Base-by-base conservation (phyloP, 2,329 filamentous ascomycete species). In the Talaromyces sp. region DNA sequence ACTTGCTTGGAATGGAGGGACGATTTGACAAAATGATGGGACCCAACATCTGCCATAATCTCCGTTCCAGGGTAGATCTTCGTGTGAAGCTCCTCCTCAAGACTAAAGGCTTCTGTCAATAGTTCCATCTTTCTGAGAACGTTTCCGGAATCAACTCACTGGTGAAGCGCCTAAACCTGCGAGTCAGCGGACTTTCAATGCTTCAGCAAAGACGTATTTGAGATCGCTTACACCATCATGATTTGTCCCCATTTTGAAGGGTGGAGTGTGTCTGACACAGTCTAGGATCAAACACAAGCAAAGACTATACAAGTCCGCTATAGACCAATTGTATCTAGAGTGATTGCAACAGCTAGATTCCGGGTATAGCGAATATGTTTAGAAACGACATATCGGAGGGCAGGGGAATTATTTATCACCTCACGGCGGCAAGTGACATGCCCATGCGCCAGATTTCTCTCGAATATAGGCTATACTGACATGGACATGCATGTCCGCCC, bases 1-100 rank as follows among this genome's bases (percentile, higher is more conserved):
- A 82, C 80, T 18, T 56, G 8, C 21, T 40, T 56, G 37, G 79
- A 75, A 23, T 73, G 71, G 23, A 72, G 71, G 23, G 79, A 77
- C 68, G 75, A 71, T 64, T 87, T 88, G 69, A 88, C 84, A 68
- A 88, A 88, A 71, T 88, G 86, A 72, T 87, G 84, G 1, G 77
- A 76, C 21, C 84, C 85, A 40, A 88, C 81, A 77, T 89, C 83
- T 8, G 79, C 74, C 84, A 86, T 86, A 69, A 86, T 78, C 71
- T 86, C 83, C 3, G 84, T 86, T 25, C 84, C 84, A 3, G 84
- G 84, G 44, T 84, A 72, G 62, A 86, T 81, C 65, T 83, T 80
- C 35, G 77, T 77, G 61, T 82, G 76, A 64, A 86, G 79, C 75
- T 84, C 81, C 61, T 77, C 67, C 69, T 83, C 82, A 65, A 84